These are phyloP conservation scores for Ustilaginoidea virens DNA, from an alignment of 2,329 filamentous ascomycete genomes.

Conservation along the genomic window DNA sequence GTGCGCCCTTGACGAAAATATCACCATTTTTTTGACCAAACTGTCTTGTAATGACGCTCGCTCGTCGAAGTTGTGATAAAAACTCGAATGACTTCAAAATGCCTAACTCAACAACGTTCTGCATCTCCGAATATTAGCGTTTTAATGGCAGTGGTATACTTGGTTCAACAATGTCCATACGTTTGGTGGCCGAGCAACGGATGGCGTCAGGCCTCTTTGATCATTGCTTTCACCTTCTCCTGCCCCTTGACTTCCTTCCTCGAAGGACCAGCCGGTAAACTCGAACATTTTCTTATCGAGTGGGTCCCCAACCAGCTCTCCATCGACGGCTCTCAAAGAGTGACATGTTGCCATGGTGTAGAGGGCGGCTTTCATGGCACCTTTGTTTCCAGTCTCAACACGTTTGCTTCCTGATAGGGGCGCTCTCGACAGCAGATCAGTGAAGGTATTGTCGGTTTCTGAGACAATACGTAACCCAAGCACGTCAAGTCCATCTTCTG, in stretches of 20 bases:
- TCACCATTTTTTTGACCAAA: constrained; percentile 75
- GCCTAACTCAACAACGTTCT: constrained; percentile 65
- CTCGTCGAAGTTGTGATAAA: constrained; percentile 77
- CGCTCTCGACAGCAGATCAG: constrained; percentile 53
- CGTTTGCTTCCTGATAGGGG: constrained; percentile 1
- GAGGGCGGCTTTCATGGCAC: constrained; percentile 42
- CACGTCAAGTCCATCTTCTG: constrained; percentile 89
- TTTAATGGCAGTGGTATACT: constrained; percentile 10
- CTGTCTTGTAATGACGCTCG: constrained; percentile 81
- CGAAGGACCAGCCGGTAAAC: constrained; percentile 83
- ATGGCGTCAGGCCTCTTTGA: constrained; percentile 63
- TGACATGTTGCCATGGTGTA: constrained; percentile 98
- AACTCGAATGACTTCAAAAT: constrained; percentile 88
- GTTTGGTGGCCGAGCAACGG: constrained; percentile 68
- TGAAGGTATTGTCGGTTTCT: constrained; percentile 46
- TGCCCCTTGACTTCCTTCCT: constrained; percentile 63
- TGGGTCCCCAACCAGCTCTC: constrained; percentile 81
- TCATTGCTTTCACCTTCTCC: constrained; percentile 58
- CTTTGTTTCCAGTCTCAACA: neutral
- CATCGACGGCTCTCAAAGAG: constrained; percentile 73
- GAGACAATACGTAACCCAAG: constrained; percentile 73
- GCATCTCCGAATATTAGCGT: constrained; percentile 5
- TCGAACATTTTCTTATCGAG: constrained; percentile 98
- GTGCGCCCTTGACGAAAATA: constrained; percentile 90
- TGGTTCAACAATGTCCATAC: too few species aligned